phyloP scores from a whole-genome alignment of 75 land plant species.

The Sequoia sempervirens region DNA sequence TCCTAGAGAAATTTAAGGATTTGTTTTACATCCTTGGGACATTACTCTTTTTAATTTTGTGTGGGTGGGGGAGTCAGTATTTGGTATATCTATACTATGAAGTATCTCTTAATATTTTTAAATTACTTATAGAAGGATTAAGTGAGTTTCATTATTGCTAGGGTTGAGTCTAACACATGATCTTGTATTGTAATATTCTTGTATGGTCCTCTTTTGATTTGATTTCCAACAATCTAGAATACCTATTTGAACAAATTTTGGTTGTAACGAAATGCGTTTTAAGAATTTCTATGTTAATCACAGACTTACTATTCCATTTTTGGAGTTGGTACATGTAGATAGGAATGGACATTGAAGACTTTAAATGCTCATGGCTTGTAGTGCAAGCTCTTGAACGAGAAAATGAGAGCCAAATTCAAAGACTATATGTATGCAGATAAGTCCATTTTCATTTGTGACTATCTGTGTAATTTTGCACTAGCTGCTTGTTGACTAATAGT shows the following conservation, averaged over 20 bases:
- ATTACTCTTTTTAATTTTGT: too few species aligned
- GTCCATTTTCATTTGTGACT: background rate
- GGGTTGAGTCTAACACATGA: background rate
- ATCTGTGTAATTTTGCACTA: background rate
- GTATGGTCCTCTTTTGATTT: background rate
- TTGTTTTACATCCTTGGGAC: too few species aligned
- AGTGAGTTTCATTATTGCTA: background rate
- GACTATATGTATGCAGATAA: conserved; percentile 33
- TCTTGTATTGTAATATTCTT: background rate
- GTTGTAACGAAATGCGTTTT: background rate
- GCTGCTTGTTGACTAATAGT: background rate
- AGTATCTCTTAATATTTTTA: background rate
- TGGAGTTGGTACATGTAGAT: conserved; percentile 38
- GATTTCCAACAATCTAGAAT: background rate
- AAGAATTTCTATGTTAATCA: background rate
- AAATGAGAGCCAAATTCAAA: conserved; percentile 58
- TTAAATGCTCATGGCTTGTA: conserved; percentile 96
- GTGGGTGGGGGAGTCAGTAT: too few species aligned
- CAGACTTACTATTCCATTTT: background rate
- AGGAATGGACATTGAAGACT: conserved; percentile 98
- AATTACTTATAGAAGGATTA: background rate
- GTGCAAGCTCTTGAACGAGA: conserved; percentile 87
- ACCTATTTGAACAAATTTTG: background rate
- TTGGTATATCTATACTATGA: too few species aligned
- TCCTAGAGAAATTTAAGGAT: too few species aligned